Evolutionary conservation across 164 flowering plant species (phyloP).

Genomic region (Aristolochia californica): DNA sequence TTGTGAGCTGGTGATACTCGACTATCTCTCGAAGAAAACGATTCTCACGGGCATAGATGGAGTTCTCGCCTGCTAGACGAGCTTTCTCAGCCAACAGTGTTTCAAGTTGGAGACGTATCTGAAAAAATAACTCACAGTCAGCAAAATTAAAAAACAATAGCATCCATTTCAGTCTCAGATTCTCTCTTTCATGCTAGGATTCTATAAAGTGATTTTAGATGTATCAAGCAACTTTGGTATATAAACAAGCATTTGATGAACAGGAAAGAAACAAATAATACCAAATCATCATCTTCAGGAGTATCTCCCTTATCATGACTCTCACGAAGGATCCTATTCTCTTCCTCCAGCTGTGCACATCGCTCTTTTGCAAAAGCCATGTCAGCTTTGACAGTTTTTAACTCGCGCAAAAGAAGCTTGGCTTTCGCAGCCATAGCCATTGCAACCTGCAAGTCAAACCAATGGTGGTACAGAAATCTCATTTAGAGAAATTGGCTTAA

Average conservation of each 20-base stretch:
- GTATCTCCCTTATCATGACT: constrained; percentile 56
- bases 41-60: constrained; percentile 76
- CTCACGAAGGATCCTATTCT: constrained; percentile 72
- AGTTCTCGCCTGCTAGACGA: constrained; percentile 82
- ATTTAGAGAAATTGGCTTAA: background rate
- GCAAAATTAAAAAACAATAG: background rate
- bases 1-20: constrained; percentile 89
- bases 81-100: constrained; percentile 90
- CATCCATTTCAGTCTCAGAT: no score
- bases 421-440: constrained; percentile 98
- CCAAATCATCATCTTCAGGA: constrained; percentile 93
- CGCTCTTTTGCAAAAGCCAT: constrained; percentile 85
- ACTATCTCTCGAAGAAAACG: constrained; percentile 89
- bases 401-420: constrained; percentile 80
- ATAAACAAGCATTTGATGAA: constrained; percentile 2
- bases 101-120: constrained; percentile 95
- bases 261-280: constrained; percentile 13
- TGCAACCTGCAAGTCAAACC: constrained; percentile 70
- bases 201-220: background rate
- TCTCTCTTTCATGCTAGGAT: background rate
- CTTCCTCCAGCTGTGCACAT: constrained; percentile 92
- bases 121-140: constrained; percentile 1
- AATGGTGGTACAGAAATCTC: background rate
- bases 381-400: constrained; percentile 91
- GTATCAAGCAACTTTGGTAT: no score